Evolutionary conservation across 108 stramenopile species (phyloP).

Genomic region (Poteriospumella lacustris): DNA sequence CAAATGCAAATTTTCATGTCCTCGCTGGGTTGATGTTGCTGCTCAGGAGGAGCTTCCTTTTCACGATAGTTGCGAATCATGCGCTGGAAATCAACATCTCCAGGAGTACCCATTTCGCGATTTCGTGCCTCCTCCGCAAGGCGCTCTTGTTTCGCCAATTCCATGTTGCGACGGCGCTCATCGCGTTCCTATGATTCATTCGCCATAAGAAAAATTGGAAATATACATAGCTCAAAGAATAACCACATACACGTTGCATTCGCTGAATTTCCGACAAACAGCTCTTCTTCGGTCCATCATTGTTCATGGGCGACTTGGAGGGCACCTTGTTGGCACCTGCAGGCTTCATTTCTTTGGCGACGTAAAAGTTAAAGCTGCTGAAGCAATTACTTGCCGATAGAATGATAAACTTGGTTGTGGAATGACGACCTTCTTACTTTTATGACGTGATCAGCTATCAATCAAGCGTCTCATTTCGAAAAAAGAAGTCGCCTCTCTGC

Average conservation of each 20-base stretch:
- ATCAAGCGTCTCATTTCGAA: too few species aligned
- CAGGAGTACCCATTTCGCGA: conserved; percentile 80
- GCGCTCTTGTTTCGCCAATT: conserved; percentile 62
- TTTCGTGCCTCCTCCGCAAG: conserved; percentile 71
- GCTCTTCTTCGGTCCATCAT: conserved; percentile 6
- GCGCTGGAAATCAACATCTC: conserved; percentile 94
- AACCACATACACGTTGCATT: conserved; percentile 14
- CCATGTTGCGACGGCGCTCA: conserved; percentile 69
- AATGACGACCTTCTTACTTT: too few species aligned
- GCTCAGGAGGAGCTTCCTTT: conserved; percentile 4
- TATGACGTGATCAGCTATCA: too few species aligned
- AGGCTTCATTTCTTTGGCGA: too few species aligned
- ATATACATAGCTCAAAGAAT: background rate
- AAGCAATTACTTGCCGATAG: too few species aligned
- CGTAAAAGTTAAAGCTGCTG: too few species aligned
- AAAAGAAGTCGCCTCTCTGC: too few species aligned
- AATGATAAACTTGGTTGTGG: too few species aligned
- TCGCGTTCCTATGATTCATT: conserved; percentile 60
- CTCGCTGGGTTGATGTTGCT: background rate
- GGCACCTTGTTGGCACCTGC: too few species aligned
- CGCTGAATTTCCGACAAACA: conserved; percentile 29
- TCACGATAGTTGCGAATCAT: conserved; percentile 67
- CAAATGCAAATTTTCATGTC: conserved; percentile 62
- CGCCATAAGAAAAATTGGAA: background rate
- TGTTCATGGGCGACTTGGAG: too few species aligned